Base-by-base conservation (phyloP, 1,284 basidiomycete genomes). In the Xerocomus nothofagi region DNA sequence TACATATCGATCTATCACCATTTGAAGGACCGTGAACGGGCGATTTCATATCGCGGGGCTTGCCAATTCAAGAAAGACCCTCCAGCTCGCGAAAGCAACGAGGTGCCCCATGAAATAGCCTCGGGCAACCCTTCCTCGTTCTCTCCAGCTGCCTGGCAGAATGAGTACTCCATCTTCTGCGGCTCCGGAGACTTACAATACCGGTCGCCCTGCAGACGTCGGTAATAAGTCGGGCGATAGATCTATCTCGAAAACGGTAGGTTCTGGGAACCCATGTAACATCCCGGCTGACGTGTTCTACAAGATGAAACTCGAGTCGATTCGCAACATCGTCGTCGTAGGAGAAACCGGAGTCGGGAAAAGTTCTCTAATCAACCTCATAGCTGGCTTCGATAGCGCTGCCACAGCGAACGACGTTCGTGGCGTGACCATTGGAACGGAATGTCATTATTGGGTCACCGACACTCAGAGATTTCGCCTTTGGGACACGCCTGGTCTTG, bases 281-380 rank as follows among this genome's bases (percentile, higher is more conserved):
- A 30, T 39, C 32, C 18, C 3, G 6, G 30, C 50, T 66, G 27
- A 62, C 34, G 37, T 32, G 11, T 31, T 39, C 21, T 41, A 0
- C 50, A 67, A 61, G 17, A 34, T 23, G 18, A 39, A 36, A 17
- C 50, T 43, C 21, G 46, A 50, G 36, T 38, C 65, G 0, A 48
- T 61, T 26, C 60, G 67, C 40, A 70, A 66, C 50, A 53, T 70
- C 30, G 54, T 70, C 37, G 29, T 66, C 10, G 55, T 51, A 39
- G 67, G 64, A 17, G 63, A 66, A 49, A 63, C 62, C 3, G 67
- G 63, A 4, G 65, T 67, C 6, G 68, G 64, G 27, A 70, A 66
- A 47, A 68, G 63, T 20, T 70, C 68, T 17, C 46, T 70, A 0
- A 62, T 66, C 51, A 66, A 66, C 39, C 67, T 66, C 23, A 50